Base-by-base conservation (phyloP, 2,329 filamentous ascomycete genomes). In the Niveomyces coronatus region DNA sequence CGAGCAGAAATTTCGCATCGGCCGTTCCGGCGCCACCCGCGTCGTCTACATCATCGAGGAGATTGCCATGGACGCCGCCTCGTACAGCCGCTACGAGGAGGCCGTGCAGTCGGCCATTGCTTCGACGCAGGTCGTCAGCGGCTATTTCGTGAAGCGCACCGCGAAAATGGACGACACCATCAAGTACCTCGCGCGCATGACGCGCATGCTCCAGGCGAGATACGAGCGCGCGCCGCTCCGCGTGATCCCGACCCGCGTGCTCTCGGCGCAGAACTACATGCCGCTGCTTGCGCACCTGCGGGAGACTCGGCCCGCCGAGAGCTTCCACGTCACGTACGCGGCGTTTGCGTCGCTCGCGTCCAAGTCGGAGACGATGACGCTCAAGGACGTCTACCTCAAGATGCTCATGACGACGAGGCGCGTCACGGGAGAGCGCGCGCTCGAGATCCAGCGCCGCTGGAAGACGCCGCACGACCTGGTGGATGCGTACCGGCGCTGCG, bases 351-450 rank as follows among this genome's bases (percentile, higher is more conserved):
- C 76, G 1, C 60, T 89, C 31, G 76, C 76, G 1, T 84, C 79
- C 8, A 91, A 91, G 56, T 85, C 81, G 0, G 80, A 84, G 37
- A 72, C 72, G 42, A 72, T 86, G 48, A 84, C 82, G 0, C 62
- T 89, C 9, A 68, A 82, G 39, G 85, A 91, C 49, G 57, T 88
- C 0, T 89, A 76, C 48, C 62, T 91, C 18, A 88, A 88, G 57
- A 89, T 91, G 83, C 68, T 91, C 33, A 87, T 91, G 83, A 85
- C 81, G 45, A 85, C 74, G 2, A 72, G 72, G 39, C 82, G 82
- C 2, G 66, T 91, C 10, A 84, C 81, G 1, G 82, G 80, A 3
- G 83, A 88, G 48, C 85, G 83, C 49, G 85, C 85, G 0, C 57
- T 88, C 5, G 83, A 85, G 57, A 85, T 91, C 10, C 84, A 89